Evolutionary conservation across 2,329 filamentous ascomycete species (phyloP).

Genomic region (Apiospora sp.): DNA sequence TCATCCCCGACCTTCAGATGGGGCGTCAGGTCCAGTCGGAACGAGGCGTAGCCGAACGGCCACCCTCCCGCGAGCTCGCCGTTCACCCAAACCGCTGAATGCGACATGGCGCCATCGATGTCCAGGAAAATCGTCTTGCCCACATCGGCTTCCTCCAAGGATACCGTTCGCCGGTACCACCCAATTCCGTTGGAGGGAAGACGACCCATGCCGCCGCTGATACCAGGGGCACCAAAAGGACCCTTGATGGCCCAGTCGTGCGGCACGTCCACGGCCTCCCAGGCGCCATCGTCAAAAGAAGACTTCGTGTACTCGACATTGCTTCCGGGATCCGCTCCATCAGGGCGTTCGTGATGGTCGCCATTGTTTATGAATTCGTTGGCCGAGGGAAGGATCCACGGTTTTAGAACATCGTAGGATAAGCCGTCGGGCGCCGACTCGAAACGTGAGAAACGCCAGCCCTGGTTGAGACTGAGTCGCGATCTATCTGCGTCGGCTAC

Average conservation of each 20-base stretch:
- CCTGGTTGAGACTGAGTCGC: constrained; percentile 44
- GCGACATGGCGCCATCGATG: constrained; percentile 60
- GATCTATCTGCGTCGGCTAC: constrained; percentile 35
- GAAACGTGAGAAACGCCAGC: constrained; percentile 47
- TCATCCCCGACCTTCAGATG: constrained; percentile 45
- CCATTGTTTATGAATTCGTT: constrained; percentile 42
- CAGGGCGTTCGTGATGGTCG: constrained; percentile 36
- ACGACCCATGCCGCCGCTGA: constrained; percentile 50
- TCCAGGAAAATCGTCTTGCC: constrained; percentile 37
- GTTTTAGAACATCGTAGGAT: constrained; percentile 43
- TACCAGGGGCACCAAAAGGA: constrained; percentile 45
- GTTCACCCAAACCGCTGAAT: constrained; percentile 60
- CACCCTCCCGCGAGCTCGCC: constrained; percentile 58
- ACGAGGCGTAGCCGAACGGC: constrained; percentile 60
- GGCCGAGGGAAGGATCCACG: constrained; percentile 44
- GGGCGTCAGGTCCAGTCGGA: constrained; percentile 57
- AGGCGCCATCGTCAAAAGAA: constrained; percentile 40
- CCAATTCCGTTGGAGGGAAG: constrained; percentile 61
- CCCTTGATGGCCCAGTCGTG: constrained; percentile 56
- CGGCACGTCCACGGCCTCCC: constrained; percentile 49
- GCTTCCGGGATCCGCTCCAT: constrained; percentile 35
- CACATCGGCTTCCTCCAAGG: constrained; percentile 30
- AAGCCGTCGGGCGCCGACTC: constrained; percentile 44
- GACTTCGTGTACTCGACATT: constrained; percentile 40
- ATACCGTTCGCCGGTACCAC: constrained; percentile 56